Conservation (phyloP, 805 yeast genomes). For the Tetrapisispora namnaoensis region DNA sequence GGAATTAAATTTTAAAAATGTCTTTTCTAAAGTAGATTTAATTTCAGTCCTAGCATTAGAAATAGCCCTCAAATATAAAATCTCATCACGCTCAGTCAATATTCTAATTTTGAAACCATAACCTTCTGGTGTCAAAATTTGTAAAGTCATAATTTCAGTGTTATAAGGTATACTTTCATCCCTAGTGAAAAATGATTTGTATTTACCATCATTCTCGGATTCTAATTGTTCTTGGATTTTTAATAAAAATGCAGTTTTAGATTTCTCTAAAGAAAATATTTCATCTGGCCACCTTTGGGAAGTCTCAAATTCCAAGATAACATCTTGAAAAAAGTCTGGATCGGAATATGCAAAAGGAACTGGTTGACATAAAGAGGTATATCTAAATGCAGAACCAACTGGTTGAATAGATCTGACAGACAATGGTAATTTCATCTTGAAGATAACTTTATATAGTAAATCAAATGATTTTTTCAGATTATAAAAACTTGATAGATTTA, state of each 20-base stretch:
- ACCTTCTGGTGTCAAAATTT: slow-evolving; percentile 79
- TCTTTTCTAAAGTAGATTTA: slow-evolving; percentile 47
- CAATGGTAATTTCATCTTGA: slow-evolving; percentile 55
- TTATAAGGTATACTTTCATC: slow-evolving; percentile 65
- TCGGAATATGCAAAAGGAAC: slow-evolving; percentile 68
- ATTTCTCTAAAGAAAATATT: slow-evolving; percentile 68
- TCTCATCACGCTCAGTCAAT: slow-evolving; percentile 75
- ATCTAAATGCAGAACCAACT: slow-evolving; percentile 63
- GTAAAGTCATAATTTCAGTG: slow-evolving; percentile 44
- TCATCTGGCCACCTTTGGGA: slow-evolving; percentile 97
- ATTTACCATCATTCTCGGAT: slow-evolving; percentile 41
- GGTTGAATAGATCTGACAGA: slow-evolving; percentile 63
- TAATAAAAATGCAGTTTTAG: slow-evolving; percentile 81
- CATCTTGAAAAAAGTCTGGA: slow-evolving; percentile 73
- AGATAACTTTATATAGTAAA: slow-evolving; percentile 42
- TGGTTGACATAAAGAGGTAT: slow-evolving; percentile 68
- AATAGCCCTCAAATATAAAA: slow-evolving; percentile 61
- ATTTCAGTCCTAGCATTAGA: slow-evolving; percentile 52
- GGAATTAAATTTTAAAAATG: slow-evolving; percentile 53
- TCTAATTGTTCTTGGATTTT: slow-evolving; percentile 46
- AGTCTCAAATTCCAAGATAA: slow-evolving; percentile 77
- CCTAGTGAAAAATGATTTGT: slow-evolving; percentile 49
- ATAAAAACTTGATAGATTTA: slow-evolving; percentile 35
- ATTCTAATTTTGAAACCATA: slow-evolving; percentile 74
- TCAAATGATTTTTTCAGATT: slow-evolving; percentile 46